Evolutionary conservation across 2,329 filamentous ascomycete species (phyloP), one percentile per base, ranked within the genome.

Genomic region (Ploettnerulaceae sp.): DNA sequence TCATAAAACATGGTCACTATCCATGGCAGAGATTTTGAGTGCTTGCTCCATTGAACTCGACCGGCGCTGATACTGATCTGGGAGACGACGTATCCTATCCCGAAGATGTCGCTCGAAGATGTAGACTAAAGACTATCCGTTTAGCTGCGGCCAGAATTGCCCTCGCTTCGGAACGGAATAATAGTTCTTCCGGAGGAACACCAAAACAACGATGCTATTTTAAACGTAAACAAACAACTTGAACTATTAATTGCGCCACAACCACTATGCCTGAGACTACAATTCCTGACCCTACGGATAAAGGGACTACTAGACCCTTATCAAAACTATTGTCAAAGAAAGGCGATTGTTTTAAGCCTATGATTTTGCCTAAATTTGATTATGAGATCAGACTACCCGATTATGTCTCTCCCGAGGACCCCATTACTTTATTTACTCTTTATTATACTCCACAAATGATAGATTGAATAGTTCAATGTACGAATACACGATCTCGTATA

Each of bases 41-140:
- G 18, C 14, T 28, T 47, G 15, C 32, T 47, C 29, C 18, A 5
- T 50, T 50, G 12, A 43, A 22, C 15, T 38, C 29, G 29, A 35
- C 48, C 17, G 18, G 36, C 38, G 18, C 45, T 52, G 22, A 51
- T 51, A 51, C 39, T 48, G 5, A 51, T 37, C n/a, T 53, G 50
- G 38, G 24, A 45, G 45, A 50, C 47, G 47, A n/a, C 44, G 3
- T 50, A 51, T 48, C 31, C 51, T 48, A 22, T 50, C 40, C 26
- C 26, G 39, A 46, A 53, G 41, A 51, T 48, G 26, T 25, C 43
- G 41, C 36, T 17, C 11, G 26, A 48, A 51, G 41, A 53, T 12
- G 39, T 50, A 18, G 25, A 51, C n/a, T n/a, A n/a, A n/a, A n/a
- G n/a, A n/a, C n/a, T n/a, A n/a, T n/a, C n/a, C n/a, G n/a, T n/a